These are phyloP conservation scores for Peronospora belbahrii DNA, from an alignment of 352 stramenopile species.

Conservation along the genomic window DNA sequence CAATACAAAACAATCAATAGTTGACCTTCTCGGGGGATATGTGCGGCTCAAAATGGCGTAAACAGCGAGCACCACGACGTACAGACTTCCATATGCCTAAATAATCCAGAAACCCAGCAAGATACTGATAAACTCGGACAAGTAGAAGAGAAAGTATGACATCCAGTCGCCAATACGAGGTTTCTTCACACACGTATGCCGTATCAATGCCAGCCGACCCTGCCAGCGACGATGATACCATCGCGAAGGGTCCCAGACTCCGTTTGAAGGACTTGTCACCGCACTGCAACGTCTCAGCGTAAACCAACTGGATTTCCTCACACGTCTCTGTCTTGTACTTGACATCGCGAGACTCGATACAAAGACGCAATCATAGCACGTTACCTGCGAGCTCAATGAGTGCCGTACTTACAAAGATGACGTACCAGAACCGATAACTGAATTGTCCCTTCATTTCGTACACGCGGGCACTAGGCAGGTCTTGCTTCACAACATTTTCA, in stretches of 20 bases:
- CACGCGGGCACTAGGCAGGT: constrained; percentile 67
- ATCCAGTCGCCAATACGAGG: constrained; percentile 54
- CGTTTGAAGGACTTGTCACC: constrained; percentile 57
- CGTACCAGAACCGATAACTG: constrained; percentile 66
- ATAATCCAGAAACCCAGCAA: constrained; percentile 58
- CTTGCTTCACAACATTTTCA: constrained; percentile 68
- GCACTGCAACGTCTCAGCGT: constrained; percentile 39
- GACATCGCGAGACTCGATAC: constrained; percentile 59
- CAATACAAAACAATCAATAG: not conserved
- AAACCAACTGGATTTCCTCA: constrained; percentile 44
- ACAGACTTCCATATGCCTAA: constrained; percentile 76
- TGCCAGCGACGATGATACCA: constrained; percentile 70
- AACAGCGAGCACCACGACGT: constrained; percentile 55
- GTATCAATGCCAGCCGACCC: constrained; percentile 47
- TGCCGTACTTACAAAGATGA: constrained; percentile 61
- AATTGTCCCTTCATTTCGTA: constrained; percentile 71
- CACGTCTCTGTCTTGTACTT: constrained; percentile 46
- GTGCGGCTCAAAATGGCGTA: constrained; percentile 60
- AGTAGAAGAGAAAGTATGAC: constrained; percentile 64
- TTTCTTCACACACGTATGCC: constrained; percentile 56
- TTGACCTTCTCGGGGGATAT: constrained; percentile 45
- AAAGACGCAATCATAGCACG: constrained; percentile 25
- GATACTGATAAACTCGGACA: constrained; percentile 63
- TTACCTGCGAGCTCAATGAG: constrained; percentile 50
- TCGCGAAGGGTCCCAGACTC: constrained; percentile 54